Evolutionary conservation across 257 asterid species (phyloP).

Genomic region (Perilla frutescens): DNA sequence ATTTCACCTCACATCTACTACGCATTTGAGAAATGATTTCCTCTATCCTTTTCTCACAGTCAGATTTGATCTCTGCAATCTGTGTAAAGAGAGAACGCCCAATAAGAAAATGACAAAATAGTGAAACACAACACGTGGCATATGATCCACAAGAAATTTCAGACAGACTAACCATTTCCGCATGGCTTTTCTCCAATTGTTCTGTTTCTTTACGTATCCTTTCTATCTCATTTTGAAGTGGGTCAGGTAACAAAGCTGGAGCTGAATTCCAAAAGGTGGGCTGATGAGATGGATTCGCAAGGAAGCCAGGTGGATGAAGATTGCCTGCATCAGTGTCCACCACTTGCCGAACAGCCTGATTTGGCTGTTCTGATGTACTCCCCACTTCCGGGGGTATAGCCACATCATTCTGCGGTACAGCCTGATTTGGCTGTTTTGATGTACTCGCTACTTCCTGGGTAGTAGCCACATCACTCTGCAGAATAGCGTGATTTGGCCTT

Average conservation of each 20-base stretch:
- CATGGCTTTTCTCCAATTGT: conserved; percentile 45
- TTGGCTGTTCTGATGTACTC: conserved; percentile 37
- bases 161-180: conserved; percentile 59
- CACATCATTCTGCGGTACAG: conserved; percentile 22
- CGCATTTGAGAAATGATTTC: conserved; percentile 61
- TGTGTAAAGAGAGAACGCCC: conserved; percentile 40
- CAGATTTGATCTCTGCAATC: conserved; percentile 56
- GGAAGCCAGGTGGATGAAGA: conserved; percentile 30
- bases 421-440: conserved; percentile 39
- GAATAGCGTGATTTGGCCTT: conserved; percentile 40
- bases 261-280: conserved; percentile 38
- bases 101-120: conserved; percentile 19
- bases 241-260: conserved; percentile 44
- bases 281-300: conserved; percentile 41
- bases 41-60: conserved; percentile 77
- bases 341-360: conserved; percentile 41
- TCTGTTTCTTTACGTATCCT: conserved; percentile 52
- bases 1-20: conserved; percentile 56
- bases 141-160: conserved; percentile 40
- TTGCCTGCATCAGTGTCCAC: conserved; percentile 37
- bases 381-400: conserved; percentile 29
- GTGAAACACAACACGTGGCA: conserved; percentile 11
- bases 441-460: conserved; percentile 33
- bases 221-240: conserved; percentile 58
- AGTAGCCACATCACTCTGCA: conserved; percentile 33